Conservation (phyloP, 2,329 filamentous ascomycete genomes). For the Ceratocystis diversiconidia region DNA sequence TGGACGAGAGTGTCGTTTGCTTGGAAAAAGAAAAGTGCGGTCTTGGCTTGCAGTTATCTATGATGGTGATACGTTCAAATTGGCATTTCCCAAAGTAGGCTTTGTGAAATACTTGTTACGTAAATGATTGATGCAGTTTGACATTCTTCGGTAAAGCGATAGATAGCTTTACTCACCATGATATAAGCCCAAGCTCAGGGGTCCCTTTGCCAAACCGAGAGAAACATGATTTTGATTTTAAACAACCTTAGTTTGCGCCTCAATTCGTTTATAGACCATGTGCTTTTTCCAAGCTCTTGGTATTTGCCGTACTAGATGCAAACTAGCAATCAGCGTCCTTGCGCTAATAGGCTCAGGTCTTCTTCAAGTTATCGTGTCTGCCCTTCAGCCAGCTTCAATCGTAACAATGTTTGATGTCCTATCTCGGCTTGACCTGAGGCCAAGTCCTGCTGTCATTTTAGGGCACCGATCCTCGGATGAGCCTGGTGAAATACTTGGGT, state of each 20-base stretch:
- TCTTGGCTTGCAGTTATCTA: neutral
- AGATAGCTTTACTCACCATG: neutral
- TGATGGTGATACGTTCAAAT: neutral
- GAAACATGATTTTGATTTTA: neutral
- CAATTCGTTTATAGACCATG: neutral
- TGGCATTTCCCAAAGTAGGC: neutral
- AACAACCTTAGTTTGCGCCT: neutral
- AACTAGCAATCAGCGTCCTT: neutral
- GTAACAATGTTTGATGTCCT: neutral
- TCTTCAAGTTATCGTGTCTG: neutral
- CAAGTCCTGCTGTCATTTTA: neutral
- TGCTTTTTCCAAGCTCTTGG: neutral
- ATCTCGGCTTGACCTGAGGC: neutral
- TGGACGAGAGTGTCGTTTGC: neutral
- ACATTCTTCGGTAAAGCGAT: neutral
- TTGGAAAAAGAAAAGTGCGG: neutral
- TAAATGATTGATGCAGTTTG: constrained; percentile 5
- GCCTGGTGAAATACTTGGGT: neutral
- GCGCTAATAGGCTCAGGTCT: neutral
- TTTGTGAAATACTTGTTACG: neutral
- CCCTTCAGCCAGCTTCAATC: neutral
- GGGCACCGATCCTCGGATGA: neutral
- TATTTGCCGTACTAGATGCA: constrained; percentile 12
- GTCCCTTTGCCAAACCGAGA: neutral
- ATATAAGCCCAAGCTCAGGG: neutral